A percentile compares a stretch with the other conserved stretches of the same genome.
phyloP scores from a whole-genome alignment of 2,329 filamentous ascomycete genomes.

The Lachnellula subtilissima region DNA sequence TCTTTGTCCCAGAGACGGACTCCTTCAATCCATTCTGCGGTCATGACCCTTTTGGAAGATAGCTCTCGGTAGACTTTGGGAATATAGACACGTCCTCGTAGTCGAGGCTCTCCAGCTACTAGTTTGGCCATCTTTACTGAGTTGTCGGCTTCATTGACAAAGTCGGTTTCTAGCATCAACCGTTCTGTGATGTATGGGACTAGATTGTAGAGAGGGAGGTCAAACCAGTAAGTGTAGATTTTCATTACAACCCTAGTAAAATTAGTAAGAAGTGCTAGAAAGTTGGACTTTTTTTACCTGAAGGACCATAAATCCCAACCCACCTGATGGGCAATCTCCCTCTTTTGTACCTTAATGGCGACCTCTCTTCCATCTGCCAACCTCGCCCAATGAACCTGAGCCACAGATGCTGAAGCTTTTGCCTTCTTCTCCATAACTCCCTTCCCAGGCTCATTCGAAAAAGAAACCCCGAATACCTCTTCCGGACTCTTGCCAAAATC shows the following conservation, averaged over 20 bases:
- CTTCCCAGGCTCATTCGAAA: constrained; percentile 58
- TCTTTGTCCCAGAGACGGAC: constrained; percentile 89
- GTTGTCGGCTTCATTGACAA: constrained; percentile 86
- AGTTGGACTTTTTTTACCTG: constrained; percentile 5
- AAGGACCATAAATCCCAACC: constrained; percentile 80
- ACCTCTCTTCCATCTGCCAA: constrained; percentile 84
- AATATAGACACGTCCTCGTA: constrained; percentile 80
- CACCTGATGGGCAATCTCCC: constrained; percentile 86
- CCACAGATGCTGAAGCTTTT: constrained; percentile 74
- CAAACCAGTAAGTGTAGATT: constrained; percentile 82
- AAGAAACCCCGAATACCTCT: constrained; percentile 89
- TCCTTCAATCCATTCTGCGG: constrained; percentile 97
- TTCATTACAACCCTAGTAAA: constrained; percentile 64
- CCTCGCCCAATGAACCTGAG: constrained; percentile 93
- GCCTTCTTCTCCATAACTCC: constrained; percentile 67
- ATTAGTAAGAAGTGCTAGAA: background rate
- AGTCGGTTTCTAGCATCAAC: constrained; percentile 91
- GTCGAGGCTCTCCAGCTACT: constrained; percentile 67
- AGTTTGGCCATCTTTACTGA: constrained; percentile 76
- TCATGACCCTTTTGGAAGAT: constrained; percentile 78
- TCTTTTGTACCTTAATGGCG: constrained; percentile 94
- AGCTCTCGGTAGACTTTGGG: constrained; percentile 80
- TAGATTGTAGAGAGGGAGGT: constrained; percentile 85
- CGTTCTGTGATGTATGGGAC: constrained; percentile 92
- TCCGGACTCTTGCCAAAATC: constrained; percentile 83